Percentiles rank a stretch among this genome's conserved stretches.
These are phyloP conservation scores for Lachancea lanzarotensis DNA, from an alignment of 805 yeast species.

Conservation along the genomic window DNA sequence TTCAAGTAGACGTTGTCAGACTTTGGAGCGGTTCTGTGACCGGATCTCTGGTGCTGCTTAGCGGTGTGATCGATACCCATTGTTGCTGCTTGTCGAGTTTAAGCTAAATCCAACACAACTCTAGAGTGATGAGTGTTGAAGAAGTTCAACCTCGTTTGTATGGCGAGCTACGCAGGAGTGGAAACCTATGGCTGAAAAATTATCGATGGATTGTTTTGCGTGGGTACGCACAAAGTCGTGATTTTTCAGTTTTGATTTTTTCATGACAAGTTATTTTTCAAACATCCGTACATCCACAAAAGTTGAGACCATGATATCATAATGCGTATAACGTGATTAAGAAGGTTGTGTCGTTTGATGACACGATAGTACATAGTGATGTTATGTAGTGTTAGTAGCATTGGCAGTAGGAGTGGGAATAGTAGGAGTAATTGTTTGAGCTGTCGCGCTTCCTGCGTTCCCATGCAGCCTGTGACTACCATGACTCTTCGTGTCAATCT, in stretches of 20 bases:
- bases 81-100: constrained; percentile 19
- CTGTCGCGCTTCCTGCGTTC: too few relatives aligned
- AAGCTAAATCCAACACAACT: neutral
- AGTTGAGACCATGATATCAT: too few relatives aligned
- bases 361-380: neutral
- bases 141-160: neutral
- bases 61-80: constrained; percentile 98
- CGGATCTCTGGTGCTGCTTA: constrained; percentile 92
- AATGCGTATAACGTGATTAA: too few relatives aligned
- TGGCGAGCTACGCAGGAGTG: neutral
- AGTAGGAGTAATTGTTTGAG: too few relatives aligned
- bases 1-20: constrained; percentile 98
- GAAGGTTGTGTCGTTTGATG: neutral
- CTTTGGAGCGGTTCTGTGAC: constrained; percentile 99
- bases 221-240: neutral
- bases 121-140: neutral
- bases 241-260: too few relatives aligned
- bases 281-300: too few relatives aligned
- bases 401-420: too few relatives aligned
- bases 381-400: neutral
- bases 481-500: too few relatives aligned
- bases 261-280: too few relatives aligned
- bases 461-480: too few relatives aligned
- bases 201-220: neutral
- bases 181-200: neutral